Conservation (phyloP, 164 flowering plant species). For the Vitis riparia region DNA sequence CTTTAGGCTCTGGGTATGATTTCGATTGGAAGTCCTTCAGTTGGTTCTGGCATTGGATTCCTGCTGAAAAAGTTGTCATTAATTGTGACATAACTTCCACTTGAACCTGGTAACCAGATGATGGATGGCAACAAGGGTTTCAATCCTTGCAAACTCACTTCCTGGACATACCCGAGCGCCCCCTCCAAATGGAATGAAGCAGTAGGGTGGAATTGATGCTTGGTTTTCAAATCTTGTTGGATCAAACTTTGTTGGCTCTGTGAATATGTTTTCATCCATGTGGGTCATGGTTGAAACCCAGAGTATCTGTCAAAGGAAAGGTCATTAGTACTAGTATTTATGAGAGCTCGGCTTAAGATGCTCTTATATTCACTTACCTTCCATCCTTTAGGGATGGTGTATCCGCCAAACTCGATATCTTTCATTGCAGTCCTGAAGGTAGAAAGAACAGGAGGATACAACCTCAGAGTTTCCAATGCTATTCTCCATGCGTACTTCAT, state of each 20-base stretch:
- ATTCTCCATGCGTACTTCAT: no score
- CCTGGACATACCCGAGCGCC: slow-evolving; percentile 74
- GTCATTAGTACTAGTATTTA: neutral
- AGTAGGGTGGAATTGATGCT: slow-evolving; percentile 48
- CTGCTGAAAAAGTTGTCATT: slow-evolving; percentile 32
- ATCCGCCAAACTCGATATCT: no score
- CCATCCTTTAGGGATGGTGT: no score
- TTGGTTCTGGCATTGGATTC: slow-evolving; percentile 42
- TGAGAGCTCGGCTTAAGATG: no score
- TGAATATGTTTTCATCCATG: slow-evolving; percentile 50
- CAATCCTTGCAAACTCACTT: slow-evolving; percentile 60
- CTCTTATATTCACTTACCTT: no score
- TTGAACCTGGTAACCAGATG: slow-evolving; percentile 56
- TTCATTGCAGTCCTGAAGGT: no score
- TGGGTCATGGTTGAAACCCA: slow-evolving; percentile 58
- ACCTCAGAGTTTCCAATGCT: slow-evolving; percentile 1
- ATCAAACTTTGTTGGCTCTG: slow-evolving; percentile 61
- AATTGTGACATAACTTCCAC: slow-evolving; percentile 46
- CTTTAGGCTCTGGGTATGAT: slow-evolving; percentile 22
- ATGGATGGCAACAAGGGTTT: slow-evolving; percentile 43
- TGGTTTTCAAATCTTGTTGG: slow-evolving; percentile 57
- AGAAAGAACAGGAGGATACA: no score
- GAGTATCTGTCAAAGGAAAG: slow-evolving; percentile 34
- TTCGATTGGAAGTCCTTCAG: slow-evolving; percentile 38
- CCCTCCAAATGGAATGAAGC: slow-evolving; percentile 64